A percentile compares a stretch with the other conserved stretches of the same genome.
Conservation (phyloP, 305 asterid genomes). For the Fraxinus angustifolia region DNA sequence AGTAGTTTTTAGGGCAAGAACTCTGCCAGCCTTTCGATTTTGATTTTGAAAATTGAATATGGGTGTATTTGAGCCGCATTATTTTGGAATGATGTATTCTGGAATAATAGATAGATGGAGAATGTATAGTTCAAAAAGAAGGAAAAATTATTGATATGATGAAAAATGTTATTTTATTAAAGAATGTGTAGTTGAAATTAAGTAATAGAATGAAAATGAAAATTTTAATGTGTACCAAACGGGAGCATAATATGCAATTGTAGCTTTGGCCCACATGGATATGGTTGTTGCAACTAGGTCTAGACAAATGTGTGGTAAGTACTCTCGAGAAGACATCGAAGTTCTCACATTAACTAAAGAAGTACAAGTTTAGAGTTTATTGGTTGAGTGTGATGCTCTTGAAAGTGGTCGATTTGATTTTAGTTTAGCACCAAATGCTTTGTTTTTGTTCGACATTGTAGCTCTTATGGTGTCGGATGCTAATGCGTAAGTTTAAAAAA, state of each 20-base stretch:
- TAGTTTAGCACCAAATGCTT: neutral
- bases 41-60: neutral
- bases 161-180: too few relatives aligned
- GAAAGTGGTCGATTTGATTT: neutral
- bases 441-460: neutral
- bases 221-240: too few relatives aligned
- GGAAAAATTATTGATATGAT: too few relatives aligned
- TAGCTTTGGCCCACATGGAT: neutral
- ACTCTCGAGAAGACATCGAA: neutral
- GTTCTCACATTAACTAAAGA: neutral
- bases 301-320: neutral
- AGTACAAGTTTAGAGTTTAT: neutral
- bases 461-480: neutral
- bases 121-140: too few relatives aligned
- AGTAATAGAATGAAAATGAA: too few relatives aligned
- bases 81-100: too few relatives aligned
- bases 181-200: too few relatives aligned
- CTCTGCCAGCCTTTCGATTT: neutral
- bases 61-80: too few relatives aligned
- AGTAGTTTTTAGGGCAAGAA: neutral
- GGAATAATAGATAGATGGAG: too few relatives aligned
- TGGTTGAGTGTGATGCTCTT: neutral
- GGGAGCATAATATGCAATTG: neutral
- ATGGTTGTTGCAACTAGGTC: neutral
- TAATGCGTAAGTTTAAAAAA: neutral